These are phyloP conservation scores for Fusarium incarnatum DNA, from an alignment of 2,329 filamentous ascomycete genomes.

Conservation along the genomic window DNA sequence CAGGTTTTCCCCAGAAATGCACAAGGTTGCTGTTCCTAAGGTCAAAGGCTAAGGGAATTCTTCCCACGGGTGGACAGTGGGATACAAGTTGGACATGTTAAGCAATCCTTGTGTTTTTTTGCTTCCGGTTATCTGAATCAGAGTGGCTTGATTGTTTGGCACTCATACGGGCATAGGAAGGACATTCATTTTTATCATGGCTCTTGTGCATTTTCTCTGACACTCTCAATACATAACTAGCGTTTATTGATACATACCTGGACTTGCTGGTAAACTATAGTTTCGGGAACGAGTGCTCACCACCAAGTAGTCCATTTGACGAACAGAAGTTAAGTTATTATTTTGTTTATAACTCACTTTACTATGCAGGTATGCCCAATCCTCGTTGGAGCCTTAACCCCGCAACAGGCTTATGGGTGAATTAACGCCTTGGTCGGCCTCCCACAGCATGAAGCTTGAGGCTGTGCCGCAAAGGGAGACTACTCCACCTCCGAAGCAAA, in stretches of 20 bases:
- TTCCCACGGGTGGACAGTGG: background rate
- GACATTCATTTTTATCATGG: background rate
- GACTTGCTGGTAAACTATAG: too few relatives aligned
- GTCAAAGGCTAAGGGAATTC: background rate
- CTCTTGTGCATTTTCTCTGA: background rate
- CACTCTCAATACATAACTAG: background rate
- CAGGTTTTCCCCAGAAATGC: background rate
- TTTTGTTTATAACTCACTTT: too few relatives aligned
- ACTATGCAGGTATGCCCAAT: background rate
- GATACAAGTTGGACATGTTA: background rate
- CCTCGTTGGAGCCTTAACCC: background rate
- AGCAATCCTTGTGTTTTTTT: background rate
- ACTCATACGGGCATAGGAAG: background rate
- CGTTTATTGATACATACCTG: too few relatives aligned
- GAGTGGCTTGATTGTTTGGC: background rate
- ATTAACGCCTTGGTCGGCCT: background rate
- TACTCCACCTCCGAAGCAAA: background rate
- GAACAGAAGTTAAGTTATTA: background rate
- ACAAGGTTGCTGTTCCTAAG: background rate
- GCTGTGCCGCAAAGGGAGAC: background rate
- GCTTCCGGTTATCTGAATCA: too few relatives aligned
- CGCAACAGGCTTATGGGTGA: background rate
- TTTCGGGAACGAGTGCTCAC: too few relatives aligned
- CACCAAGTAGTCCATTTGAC: rapidly evolving
- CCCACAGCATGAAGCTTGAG: background rate